Conservation (phyloP, 2,329 filamentous ascomycete species). For the Drechslerella dactyloides region DNA sequence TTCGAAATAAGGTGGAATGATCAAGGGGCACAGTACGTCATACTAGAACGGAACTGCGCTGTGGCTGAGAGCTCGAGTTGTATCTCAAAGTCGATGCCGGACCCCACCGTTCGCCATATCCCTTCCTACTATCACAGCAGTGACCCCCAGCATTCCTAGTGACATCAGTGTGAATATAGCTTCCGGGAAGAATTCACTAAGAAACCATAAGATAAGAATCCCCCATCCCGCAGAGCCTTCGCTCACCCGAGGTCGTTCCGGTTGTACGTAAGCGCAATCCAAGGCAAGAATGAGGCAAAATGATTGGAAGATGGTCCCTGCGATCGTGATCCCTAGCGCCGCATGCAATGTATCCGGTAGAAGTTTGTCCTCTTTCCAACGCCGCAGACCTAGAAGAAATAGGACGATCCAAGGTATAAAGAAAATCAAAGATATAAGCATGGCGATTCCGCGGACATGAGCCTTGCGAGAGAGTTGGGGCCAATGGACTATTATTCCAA, state of each 20-base stretch:
- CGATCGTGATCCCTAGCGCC: constrained; percentile 20
- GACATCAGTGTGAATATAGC: constrained; percentile 9
- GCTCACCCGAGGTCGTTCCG: constrained; percentile 6
- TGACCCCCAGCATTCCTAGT: constrained; percentile 22
- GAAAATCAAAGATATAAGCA: constrained; percentile 30
- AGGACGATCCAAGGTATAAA: constrained; percentile 36
- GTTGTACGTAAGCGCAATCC: constrained; percentile 10
- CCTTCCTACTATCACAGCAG: constrained; percentile 21
- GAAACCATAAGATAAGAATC: constrained; percentile 26
- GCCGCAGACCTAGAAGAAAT: constrained; percentile 27
- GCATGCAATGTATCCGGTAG: constrained; percentile 13
- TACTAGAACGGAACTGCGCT: too few relatives aligned
- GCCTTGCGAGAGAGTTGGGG: constrained; percentile 14
- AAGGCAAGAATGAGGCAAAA: constrained; percentile 32
- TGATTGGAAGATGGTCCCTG: constrained; percentile 27
- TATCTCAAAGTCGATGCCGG: too few relatives aligned
- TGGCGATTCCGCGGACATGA: constrained; percentile 28
- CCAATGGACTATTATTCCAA: constrained; percentile 29
- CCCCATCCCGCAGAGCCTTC: constrained; percentile 1
- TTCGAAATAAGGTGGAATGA: too few relatives aligned
- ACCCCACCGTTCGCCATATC: background rate
- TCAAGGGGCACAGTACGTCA: too few relatives aligned
- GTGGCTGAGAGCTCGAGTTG: too few relatives aligned
- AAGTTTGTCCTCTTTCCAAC: constrained; percentile 14
- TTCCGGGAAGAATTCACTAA: constrained; percentile 29